Evolutionary conservation across 768 basidiomycete species (phyloP), one percentile per base, ranked within the genome.

Genomic region (Kwoniella sp.): DNA sequence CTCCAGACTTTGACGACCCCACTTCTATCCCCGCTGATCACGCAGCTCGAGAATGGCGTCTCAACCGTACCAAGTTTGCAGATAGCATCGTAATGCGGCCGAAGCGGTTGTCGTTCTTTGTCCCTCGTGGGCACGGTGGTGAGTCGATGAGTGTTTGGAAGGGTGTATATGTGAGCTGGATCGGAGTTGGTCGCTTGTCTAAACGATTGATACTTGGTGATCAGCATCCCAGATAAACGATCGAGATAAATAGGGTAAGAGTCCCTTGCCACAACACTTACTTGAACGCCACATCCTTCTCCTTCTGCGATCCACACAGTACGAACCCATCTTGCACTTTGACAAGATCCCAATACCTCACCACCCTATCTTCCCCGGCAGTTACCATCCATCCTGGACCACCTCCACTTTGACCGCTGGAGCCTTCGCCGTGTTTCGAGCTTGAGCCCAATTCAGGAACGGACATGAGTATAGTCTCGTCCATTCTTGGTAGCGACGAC

Each of bases 11-110:
- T 97, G 69, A 98, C 85, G 22, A 88, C 88, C 2, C 96, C 96
- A 23, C 89, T 85, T 53, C 92, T 85, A 78, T 98, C 95, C 1
- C 90, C 95, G 68, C 90, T 93, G n/a, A 97, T 86, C 52, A 96
- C 86, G 1, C 92, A 91, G 26, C 92, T 93, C 60, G 91, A 86
- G 82, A 97, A 97, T 0, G 95, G 93, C 0, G 93, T 89, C 69
- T 96, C 92, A 58, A 99, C 87, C 68, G 89, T 90, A 0, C 87
- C 87, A 37, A 99, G 81, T 1, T 90, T 87, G 4, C 90, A 92
- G 22, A 98, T 87, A 1, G 92, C 87, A 75, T 98, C 94, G 71
- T 93, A 92, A 76, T 98, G 96, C 5, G 89, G 85, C 76, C 88
- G 89, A 31, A 97, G 83, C 23, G 96, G 83, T 58, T 88, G 89